Conservation (phyloP, 129 eudicot species). For the Artemisia annua region DNA sequence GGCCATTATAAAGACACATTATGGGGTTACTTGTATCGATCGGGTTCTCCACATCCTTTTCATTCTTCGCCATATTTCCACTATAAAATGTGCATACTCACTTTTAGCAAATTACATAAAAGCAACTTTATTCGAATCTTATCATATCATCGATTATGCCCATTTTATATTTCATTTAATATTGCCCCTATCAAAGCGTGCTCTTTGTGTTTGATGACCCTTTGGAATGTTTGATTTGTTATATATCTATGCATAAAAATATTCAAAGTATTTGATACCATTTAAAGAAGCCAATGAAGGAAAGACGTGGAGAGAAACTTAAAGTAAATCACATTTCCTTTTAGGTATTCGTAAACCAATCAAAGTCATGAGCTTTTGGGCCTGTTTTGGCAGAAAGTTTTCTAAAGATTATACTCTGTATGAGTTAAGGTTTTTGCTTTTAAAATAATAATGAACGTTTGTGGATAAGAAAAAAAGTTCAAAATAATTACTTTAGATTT, state of each 20-base stretch:
- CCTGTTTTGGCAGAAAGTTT: too few species aligned
- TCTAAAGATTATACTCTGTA: too few species aligned
- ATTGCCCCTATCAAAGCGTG: not conserved
- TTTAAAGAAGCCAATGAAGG: not conserved
- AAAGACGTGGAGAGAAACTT: too few species aligned
- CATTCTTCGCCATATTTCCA: slow-evolving; percentile 14
- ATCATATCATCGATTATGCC: slow-evolving; percentile 6
- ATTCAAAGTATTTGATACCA: not conserved
- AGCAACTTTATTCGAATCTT: slow-evolving; percentile 15
- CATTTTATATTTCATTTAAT: not conserved
- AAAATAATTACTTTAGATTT: too few species aligned
- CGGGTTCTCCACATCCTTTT: slow-evolving; percentile 12
- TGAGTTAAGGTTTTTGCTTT: too few species aligned
- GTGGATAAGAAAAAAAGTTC: too few species aligned
- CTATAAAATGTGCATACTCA: slow-evolving; percentile 18
- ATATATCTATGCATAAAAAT: too few species aligned
- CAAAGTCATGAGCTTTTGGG: too few species aligned
- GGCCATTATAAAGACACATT: not conserved
- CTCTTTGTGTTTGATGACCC: not conserved
- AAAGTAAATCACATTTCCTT: too few species aligned
- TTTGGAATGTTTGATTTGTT: not conserved
- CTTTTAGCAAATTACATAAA: not conserved
- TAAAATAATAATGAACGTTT: too few species aligned
- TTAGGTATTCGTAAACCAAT: too few species aligned
- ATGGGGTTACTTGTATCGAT: slow-evolving; percentile 1